Base-by-base conservation (phyloP, 345 rosid species). In the Clarkia xantiana region DNA sequence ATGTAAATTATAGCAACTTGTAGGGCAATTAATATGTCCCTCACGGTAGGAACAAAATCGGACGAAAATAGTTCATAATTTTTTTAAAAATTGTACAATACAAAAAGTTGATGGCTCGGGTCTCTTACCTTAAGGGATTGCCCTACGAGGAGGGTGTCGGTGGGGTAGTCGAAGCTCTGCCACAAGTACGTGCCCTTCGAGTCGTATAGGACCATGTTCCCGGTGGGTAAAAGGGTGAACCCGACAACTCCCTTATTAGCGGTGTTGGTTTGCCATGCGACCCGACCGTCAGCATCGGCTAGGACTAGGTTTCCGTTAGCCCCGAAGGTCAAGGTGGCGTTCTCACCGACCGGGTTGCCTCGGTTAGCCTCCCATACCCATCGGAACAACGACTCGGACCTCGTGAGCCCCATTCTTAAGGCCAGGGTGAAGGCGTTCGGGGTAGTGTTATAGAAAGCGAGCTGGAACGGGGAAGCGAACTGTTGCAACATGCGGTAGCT, bases 331-430 rank as follows among this genome's bases (percentile, higher is more conserved):
- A 84, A 47, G 0, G 80, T 68, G 2, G 87, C 78, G 10, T 81
- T 81, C 62, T 80, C 81, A 10, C 62, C 15, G 29, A 84, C 86
- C 0, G 82, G 96, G 29, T 64, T 71, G 55, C 75, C 75, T 1
- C 78, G 45, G 53, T 79, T 81, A 13, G 87, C 96, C 54, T 81
- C 87, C 91, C 88, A 84, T 0, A 77, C 91, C 79, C 76, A 77
- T 12, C 81, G 50, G 18, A 61, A 56, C 1, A 69, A 29, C 0
- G 76, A 67, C 14, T 68, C 72, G n/a, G 78, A 67, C 22, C 59
- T 54, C 23, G 19, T 53, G 22, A 54, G 58, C 6, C 71, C 90
- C 58, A 75, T 73, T 9, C 84, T 65, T 0, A 79, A 54, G 12
- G 79, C 79, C 14, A 81, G 54, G 2, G 80, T 79, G 70, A 49